These are phyloP conservation scores for Phytophthora meadii DNA, from an alignment of 352 stramenopile species.

Conservation along the genomic window DNA sequence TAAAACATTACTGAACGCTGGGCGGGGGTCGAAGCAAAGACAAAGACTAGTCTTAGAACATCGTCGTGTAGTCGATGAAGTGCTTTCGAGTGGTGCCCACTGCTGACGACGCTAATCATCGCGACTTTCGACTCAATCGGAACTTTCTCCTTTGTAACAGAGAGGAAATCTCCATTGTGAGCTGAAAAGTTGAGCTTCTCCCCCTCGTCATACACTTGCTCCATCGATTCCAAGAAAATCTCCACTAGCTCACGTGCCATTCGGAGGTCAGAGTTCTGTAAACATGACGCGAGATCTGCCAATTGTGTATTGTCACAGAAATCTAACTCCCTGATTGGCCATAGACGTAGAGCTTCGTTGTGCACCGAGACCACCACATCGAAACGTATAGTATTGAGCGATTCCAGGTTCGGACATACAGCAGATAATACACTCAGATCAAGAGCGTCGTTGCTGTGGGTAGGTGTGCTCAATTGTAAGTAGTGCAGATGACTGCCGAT, in stretches of 20 bases:
- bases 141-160: not conserved
- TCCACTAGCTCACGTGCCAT: not conserved
- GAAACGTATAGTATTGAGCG: no score
- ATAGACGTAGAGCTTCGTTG: not conserved
- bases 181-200: not conserved
- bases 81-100: not conserved
- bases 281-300: not conserved
- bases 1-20: not conserved
- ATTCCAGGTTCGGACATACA: no score
- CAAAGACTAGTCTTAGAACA: not conserved
- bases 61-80: not conserved
- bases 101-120: not conserved
- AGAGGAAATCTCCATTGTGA: not conserved
- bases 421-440: no score
- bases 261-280: not conserved
- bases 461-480: no score
- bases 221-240: not conserved
- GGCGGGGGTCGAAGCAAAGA: not conserved
- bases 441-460: no score
- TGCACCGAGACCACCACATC: not conserved
- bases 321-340: not conserved
- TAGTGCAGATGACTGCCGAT: no score
- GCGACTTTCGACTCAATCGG: not conserved
- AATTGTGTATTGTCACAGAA: not conserved
- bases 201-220: not conserved